Base-by-base conservation (phyloP, 257 asterid genomes). In the Lavandula angustifolia region DNA sequence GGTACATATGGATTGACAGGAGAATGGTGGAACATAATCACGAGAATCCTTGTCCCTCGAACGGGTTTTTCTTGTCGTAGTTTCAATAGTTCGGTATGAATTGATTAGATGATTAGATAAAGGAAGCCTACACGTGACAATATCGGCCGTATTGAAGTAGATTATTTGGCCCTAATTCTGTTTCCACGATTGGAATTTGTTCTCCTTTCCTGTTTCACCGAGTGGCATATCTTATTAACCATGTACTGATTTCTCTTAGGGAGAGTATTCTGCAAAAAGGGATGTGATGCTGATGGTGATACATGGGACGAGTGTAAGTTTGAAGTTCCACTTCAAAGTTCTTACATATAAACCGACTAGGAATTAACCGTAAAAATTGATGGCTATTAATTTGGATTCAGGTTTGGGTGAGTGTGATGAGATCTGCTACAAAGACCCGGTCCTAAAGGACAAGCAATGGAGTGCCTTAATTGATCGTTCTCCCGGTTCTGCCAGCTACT, bases 391-490 rank as follows among this genome's bases (percentile, higher is more conserved):
- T 37, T 37, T 46, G 50, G 38, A 67, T 69, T 57, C 71, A 92
- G 99, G 99, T 79, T 7, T 82, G 69, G 84, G 73, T 54, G 94
- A 87, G 68, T 92, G 99, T 9, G 94, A 89, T 52, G 97, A 82
- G 78, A 80, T 87, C 52, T 92, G 99, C 80, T 89, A 87, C 73
- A 92, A 92, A 66, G 97, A 88, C 67, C 97, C 99, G 0, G 99
- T 92, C 69, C 75, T 92, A 31, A 87, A 89, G 78, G 91, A 92
- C 82, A 80, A 66, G 65, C 78, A 92, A 68, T 92, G 99, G 99
- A 92, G 97, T 79, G 87, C 96, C 62, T 92, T 79, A 57, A 89
- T 92, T 13, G 99, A 92, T 69, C 97, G 99, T 9, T 88, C 99
- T 74, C 99, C 99, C 54, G 99, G 99, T 73, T 82, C 96, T 67